Conservation (phyloP, 306 rosid genomes). For the Hippophae rhamnoides region DNA sequence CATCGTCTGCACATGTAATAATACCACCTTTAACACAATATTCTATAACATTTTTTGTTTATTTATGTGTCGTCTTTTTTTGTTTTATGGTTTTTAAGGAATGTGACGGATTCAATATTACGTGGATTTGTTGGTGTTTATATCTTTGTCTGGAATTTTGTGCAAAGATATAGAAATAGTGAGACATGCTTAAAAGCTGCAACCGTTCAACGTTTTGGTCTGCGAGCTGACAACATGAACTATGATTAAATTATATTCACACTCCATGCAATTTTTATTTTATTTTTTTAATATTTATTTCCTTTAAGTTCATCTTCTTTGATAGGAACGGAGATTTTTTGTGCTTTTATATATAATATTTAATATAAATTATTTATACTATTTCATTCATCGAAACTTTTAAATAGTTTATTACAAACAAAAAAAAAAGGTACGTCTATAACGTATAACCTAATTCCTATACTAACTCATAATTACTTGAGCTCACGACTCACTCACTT, state of each 20-base stretch:
- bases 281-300: too few relatives aligned
- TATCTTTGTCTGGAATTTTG: slow-evolving; percentile 36
- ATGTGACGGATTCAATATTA: slow-evolving; percentile 29
- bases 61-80: slow-evolving; percentile 31
- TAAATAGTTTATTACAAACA: too few relatives aligned
- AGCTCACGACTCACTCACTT: too few relatives aligned
- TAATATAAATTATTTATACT: too few relatives aligned
- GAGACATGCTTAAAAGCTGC: slow-evolving; percentile 60
- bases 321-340: too few relatives aligned
- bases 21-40: slow-evolving; percentile 25
- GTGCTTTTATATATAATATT: too few relatives aligned
- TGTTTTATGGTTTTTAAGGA: slow-evolving; percentile 38
- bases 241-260: slow-evolving; percentile 14
- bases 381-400: too few relatives aligned
- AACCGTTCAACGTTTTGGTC: slow-evolving; percentile 56
- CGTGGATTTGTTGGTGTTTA: slow-evolving; percentile 33
- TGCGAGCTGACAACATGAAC: slow-evolving; percentile 36
- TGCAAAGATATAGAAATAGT: slow-evolving; percentile 38
- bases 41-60: slow-evolving; percentile 15
- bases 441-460: too few relatives aligned
- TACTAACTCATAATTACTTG: too few relatives aligned
- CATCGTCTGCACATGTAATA: slow-evolving; percentile 46
- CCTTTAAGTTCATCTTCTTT: too few relatives aligned
- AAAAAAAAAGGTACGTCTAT: too few relatives aligned
- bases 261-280: background rate